phyloP scores from a whole-genome alignment of 2,329 filamentous ascomycete genomes.

The Mycosphaerella sp. region DNA sequence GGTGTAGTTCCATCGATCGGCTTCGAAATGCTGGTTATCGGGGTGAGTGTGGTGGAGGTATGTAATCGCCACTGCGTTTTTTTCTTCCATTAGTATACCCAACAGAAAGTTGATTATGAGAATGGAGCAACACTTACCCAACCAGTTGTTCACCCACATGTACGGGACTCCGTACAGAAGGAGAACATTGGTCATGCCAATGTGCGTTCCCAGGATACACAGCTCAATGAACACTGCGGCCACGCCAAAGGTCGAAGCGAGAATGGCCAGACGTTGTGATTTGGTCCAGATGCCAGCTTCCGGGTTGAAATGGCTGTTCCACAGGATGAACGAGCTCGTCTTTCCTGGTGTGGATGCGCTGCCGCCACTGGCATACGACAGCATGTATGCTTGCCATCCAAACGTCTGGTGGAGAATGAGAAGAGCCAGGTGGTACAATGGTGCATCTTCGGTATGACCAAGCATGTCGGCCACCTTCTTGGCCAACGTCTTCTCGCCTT shows the following conservation, averaged over 20 bases:
- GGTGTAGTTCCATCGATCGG: slow-evolving; percentile 55
- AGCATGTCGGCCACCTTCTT: slow-evolving; percentile 8
- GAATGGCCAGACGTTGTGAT: slow-evolving; percentile 44
- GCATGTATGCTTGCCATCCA: slow-evolving; percentile 28
- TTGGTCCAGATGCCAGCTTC: slow-evolving; percentile 50
- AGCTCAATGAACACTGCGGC: slow-evolving; percentile 46
- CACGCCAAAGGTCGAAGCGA: slow-evolving; percentile 56
- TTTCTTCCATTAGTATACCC: neutral
- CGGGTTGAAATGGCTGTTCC: slow-evolving; percentile 55
- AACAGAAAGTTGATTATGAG: neutral
- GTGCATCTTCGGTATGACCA: slow-evolving; percentile 27
- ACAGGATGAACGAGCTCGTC: slow-evolving; percentile 41
- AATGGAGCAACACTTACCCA: slow-evolving; percentile 36
- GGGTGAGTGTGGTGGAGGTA: slow-evolving; percentile 67
- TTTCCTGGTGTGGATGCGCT: slow-evolving; percentile 11
- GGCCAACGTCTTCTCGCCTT: slow-evolving; percentile 7
- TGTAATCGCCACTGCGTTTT: slow-evolving; percentile 58
- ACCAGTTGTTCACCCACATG: slow-evolving; percentile 65
- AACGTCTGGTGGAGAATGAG: slow-evolving; percentile 26
- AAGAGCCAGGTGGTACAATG: slow-evolving; percentile 18
- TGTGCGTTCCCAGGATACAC: slow-evolving; percentile 38
- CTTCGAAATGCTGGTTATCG: slow-evolving; percentile 52
- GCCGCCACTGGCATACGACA: slow-evolving; percentile 24
- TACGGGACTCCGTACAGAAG: slow-evolving; percentile 53
- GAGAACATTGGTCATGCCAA: slow-evolving; percentile 5